These are phyloP conservation scores for Aquilaria malaccensis DNA, from an alignment of 345 rosid genomes.

Conservation along the genomic window DNA sequence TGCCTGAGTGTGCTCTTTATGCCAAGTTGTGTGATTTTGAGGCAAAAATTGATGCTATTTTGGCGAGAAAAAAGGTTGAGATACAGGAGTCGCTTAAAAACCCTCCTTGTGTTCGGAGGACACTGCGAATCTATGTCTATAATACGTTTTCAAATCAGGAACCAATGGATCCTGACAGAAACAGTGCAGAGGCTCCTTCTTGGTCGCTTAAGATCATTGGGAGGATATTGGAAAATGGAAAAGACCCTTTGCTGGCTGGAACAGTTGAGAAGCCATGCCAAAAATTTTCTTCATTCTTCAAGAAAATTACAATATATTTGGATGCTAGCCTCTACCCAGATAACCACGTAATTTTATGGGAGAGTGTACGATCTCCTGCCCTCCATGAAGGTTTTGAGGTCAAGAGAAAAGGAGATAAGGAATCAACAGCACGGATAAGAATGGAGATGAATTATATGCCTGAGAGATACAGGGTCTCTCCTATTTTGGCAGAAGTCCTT, in stretches of 20 bases:
- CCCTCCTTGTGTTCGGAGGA: conserved; percentile 36
- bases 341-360: conserved; percentile 53
- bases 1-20: conserved; percentile 49
- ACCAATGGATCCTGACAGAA: conserved; percentile 22
- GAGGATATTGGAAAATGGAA: conserved; percentile 50
- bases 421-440: conserved; percentile 44
- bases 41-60: conserved; percentile 37
- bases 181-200: conserved; percentile 27
- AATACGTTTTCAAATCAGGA: conserved; percentile 42
- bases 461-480: conserved; percentile 48
- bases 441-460: conserved; percentile 51
- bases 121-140: conserved; percentile 44
- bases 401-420: conserved; percentile 56
- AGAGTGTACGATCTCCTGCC: conserved; percentile 43
- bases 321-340: conserved; percentile 53
- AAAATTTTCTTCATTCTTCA: conserved; percentile 48
- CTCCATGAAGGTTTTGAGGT: conserved; percentile 59
- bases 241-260: conserved; percentile 46
- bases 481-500: conserved; percentile 38
- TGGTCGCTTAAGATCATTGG: conserved; percentile 59
- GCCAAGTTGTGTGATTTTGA: conserved; percentile 50
- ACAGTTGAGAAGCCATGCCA: conserved; percentile 25
- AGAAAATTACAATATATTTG: conserved; percentile 47
- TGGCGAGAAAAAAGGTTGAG: conserved; percentile 43
- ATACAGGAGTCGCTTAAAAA: conserved; percentile 41